Percentiles rank a stretch among this genome's conserved stretches.
Conservation (phyloP, 1,284 basidiomycete species). For the Mrakiaceae sp. region DNA sequence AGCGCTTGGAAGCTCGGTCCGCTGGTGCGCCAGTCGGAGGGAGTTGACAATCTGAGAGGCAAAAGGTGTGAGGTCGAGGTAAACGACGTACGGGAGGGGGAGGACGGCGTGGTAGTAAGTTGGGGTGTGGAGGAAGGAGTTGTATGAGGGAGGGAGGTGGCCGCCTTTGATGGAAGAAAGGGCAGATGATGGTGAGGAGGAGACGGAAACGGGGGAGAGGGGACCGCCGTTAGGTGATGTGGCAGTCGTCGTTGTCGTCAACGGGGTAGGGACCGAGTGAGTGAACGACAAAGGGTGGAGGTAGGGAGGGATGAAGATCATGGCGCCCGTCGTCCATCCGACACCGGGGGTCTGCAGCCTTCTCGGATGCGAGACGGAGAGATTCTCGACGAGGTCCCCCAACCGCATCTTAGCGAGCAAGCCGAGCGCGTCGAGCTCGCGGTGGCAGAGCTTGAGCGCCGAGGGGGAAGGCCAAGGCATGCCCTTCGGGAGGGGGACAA, state of each 20-base stretch:
- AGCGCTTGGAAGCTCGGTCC: constrained; percentile 31
- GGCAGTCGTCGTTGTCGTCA: constrained; percentile 28
- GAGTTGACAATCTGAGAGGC: constrained; percentile 25
- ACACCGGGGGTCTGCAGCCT: background rate
- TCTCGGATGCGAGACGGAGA: background rate
- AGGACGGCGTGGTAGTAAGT: constrained; percentile 35
- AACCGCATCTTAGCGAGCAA: constrained; percentile 29
- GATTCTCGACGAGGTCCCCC: constrained; percentile 31
- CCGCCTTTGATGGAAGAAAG: constrained; percentile 26
- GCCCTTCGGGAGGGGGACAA: constrained; percentile 29
- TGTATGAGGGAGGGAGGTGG: constrained; percentile 31
- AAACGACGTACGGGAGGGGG: constrained; percentile 31
- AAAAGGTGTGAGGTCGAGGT: constrained; percentile 32
- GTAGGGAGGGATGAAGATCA: constrained; percentile 17
- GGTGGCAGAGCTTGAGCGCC: constrained; percentile 28
- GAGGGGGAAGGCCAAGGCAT: constrained; percentile 34
- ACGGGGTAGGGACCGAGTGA: background rate
- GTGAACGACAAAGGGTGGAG: constrained; percentile 12
- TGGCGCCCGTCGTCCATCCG: constrained; percentile 11
- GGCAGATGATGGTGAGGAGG: constrained; percentile 29
- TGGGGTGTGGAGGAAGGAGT: constrained; percentile 34
- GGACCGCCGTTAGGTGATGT: constrained; percentile 29
- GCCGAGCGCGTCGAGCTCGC: constrained; percentile 34
- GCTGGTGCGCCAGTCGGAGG: constrained; percentile 32
- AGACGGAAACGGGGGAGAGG: constrained; percentile 28